These are phyloP conservation scores for Eutypella sp. DNA, from an alignment of 2,329 filamentous ascomycete genomes.

Conservation along the genomic window DNA sequence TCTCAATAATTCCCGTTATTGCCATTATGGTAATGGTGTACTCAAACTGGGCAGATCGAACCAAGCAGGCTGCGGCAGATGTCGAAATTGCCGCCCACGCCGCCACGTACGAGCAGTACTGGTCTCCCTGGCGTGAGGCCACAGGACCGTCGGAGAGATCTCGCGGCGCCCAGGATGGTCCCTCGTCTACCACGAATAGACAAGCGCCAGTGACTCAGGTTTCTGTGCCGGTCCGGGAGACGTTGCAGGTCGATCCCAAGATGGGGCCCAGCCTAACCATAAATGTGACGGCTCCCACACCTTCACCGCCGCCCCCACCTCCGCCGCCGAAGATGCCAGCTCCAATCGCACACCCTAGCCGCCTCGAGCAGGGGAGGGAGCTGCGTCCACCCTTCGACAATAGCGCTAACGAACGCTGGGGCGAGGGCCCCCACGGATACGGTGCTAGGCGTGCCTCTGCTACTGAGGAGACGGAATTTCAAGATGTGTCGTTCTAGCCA, in stretches of 20 bases:
- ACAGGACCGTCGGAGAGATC: background rate
- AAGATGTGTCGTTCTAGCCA: background rate
- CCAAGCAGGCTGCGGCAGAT: slow-evolving; percentile 5
- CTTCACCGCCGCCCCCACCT: background rate
- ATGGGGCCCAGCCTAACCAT: background rate
- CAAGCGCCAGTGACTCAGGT: background rate
- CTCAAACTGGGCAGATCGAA: slow-evolving; percentile 12
- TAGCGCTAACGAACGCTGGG: background rate
- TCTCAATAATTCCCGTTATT: slow-evolving; percentile 18
- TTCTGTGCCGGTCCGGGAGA: too few relatives aligned
- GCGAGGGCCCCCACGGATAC: background rate
- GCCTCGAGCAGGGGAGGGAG: background rate
- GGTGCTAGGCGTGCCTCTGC: background rate
- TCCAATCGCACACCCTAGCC: background rate
- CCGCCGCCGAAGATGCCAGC: background rate
- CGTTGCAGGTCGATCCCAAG: background rate
- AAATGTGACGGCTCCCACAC: background rate
- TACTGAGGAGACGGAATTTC: background rate
- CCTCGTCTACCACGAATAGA: background rate
- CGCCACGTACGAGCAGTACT: slow-evolving; percentile 10
- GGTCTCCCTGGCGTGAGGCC: background rate
- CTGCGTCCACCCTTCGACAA: background rate
- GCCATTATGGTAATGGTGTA: slow-evolving; percentile 13
- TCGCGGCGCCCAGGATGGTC: background rate
- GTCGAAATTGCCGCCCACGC: slow-evolving; percentile 16